Evolutionary conservation across 176 grass and related monocot species (phyloP).

Genomic region (Pontederia crassipes): DNA sequence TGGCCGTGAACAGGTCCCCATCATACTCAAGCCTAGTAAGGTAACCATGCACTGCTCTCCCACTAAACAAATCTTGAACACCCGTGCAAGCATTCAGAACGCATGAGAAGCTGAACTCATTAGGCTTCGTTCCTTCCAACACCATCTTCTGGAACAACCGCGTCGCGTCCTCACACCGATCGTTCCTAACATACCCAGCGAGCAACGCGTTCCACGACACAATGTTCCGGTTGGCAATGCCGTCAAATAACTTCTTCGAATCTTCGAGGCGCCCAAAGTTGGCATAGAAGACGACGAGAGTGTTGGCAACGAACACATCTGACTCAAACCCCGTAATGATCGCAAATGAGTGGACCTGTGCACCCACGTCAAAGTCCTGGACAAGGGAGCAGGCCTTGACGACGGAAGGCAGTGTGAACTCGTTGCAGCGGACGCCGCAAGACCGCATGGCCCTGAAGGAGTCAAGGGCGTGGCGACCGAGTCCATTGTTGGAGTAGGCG

Average conservation of each 20-base stretch:
- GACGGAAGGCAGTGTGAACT: constrained; percentile 63
- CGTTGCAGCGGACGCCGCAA: constrained; percentile 41
- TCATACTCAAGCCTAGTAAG: constrained; percentile 44
- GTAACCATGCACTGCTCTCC: constrained; percentile 45
- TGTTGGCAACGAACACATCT: constrained; percentile 59
- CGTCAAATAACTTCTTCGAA: constrained; percentile 51
- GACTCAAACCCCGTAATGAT: constrained; percentile 31
- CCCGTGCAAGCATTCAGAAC: constrained; percentile 65
- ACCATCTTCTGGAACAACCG: constrained; percentile 52
- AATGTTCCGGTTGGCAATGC: constrained; percentile 26
- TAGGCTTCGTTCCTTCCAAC: constrained; percentile 31
- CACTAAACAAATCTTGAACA: constrained; percentile 31
- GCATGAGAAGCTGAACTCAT: constrained; percentile 64
- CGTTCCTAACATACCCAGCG: constrained; percentile 56
- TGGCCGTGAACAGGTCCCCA: constrained; percentile 46
- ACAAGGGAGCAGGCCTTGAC: constrained; percentile 41
- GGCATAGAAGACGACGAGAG: constrained; percentile 62
- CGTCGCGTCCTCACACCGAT: constrained; percentile 40
- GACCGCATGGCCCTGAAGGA: constrained; percentile 45
- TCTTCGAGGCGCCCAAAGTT: constrained; percentile 39
- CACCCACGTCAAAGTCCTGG: constrained; percentile 28
- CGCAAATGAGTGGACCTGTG: constrained; percentile 53
- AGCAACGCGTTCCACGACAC: constrained; percentile 78
- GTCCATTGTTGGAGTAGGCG: constrained; percentile 47
- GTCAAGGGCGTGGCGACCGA: constrained; percentile 35